Conservation (phyloP, 257 asterid genomes). For the Primulina huaijiensis region DNA sequence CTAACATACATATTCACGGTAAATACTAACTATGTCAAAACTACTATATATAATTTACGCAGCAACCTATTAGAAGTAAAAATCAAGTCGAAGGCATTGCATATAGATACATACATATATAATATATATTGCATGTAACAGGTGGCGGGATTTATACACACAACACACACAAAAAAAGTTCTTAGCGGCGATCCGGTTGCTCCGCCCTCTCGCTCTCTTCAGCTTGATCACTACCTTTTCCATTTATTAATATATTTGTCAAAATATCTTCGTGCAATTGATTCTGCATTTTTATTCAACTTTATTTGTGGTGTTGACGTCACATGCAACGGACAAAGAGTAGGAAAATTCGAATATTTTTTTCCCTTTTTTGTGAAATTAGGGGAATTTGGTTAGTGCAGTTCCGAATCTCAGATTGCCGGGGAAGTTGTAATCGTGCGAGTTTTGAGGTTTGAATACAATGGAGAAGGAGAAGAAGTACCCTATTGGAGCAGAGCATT, state of each 20-base stretch:
- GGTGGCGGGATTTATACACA: background rate
- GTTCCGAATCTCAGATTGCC: background rate
- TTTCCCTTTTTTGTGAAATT: background rate
- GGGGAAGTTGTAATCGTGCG: background rate
- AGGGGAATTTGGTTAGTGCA: background rate
- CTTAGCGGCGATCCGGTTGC: background rate
- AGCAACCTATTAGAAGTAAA: too few species aligned
- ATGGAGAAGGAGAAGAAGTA: slow-evolving; percentile 70
- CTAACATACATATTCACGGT: too few species aligned
- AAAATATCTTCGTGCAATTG: background rate
- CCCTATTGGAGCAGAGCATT: slow-evolving; percentile 89
- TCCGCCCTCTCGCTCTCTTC: background rate
- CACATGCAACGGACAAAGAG: background rate
- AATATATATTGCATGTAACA: background rate
- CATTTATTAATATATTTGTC: background rate
- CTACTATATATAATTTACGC: too few species aligned
- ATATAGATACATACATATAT: too few species aligned
- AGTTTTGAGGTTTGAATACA: background rate
- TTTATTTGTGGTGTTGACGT: background rate
- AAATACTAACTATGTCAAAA: too few species aligned
- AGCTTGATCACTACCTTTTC: background rate
- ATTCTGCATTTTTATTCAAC: too few species aligned
- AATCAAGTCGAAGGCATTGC: too few species aligned
- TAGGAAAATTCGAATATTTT: background rate
- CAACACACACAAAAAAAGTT: background rate